Conservation (phyloP, 768 basidiomycete genomes). For the Vishniacozyma victoriae region DNA sequence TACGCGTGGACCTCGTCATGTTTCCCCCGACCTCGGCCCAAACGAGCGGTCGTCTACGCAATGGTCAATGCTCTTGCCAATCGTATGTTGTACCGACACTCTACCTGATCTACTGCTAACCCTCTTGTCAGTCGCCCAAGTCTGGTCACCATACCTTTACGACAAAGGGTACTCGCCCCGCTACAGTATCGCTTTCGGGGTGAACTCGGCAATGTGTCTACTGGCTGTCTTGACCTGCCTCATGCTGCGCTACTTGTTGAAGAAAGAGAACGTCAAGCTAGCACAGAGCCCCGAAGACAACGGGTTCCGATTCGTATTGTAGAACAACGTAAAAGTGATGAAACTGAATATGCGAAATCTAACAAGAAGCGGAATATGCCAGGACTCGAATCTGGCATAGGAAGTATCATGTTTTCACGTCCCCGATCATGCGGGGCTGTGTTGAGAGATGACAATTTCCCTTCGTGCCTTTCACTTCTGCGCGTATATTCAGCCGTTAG, state of each 20-base stretch:
- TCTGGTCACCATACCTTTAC: constrained; percentile 37
- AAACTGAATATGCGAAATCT: too few species aligned
- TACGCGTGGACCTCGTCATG: constrained; percentile 30
- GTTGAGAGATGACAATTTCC: too few species aligned
- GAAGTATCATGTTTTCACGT: too few species aligned
- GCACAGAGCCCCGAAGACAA: constrained; percentile 1
- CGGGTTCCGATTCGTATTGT: background rate
- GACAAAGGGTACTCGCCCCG: constrained; percentile 19
- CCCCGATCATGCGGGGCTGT: too few species aligned
- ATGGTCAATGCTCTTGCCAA: constrained; percentile 32
- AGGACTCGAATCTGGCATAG: too few species aligned
- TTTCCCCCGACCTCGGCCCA: constrained; percentile 31
- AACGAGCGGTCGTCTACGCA: constrained; percentile 31
- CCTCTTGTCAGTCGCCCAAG: constrained; percentile 26
- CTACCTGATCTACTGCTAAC: background rate
- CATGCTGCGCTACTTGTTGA: constrained; percentile 22
- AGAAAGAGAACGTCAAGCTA: constrained; percentile 24
- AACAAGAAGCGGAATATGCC: too few species aligned
- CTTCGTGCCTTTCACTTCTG: too few species aligned
- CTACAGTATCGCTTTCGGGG: constrained; percentile 21
- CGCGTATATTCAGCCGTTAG: too few species aligned
- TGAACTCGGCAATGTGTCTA: constrained; percentile 19
- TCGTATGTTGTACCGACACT: background rate
- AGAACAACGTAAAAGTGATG: too few species aligned
- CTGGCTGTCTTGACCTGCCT: constrained; percentile 19